Evolutionary conservation across 1,284 basidiomycete species (phyloP), one percentile per base, ranked within the genome.

Genomic region (Ceratobasidium sp.): DNA sequence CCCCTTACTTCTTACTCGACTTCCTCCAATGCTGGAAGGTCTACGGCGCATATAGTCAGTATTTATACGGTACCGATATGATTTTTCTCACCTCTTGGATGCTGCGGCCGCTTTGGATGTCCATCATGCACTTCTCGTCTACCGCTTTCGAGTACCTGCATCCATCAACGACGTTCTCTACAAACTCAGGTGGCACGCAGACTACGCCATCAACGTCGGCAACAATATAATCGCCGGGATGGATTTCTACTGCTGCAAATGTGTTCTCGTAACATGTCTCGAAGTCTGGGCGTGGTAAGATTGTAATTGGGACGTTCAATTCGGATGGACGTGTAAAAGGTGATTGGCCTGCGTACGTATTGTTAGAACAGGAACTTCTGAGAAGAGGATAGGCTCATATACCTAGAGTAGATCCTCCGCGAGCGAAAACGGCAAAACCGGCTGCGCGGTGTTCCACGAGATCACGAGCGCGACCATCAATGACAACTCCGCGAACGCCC

Each of bases 121-220:
- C 96, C 67, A 85, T 84, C 88, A 94, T 88, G 78, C 94, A 95
- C 79, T 85, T 87, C 28, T 86, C 90, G 83, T 98, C 96, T 7
- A 93, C 86, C 68, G 88, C 88, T 77, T 88, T 86, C 10, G 90
- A 92, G 80, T 89, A 88, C 23, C 81, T 80, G 20, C 93, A 94
- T 35, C 90, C 79, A 64, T 89, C 87, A 8, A 91, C 80, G 1
- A 95, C 94, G 78, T 90, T 83, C 20, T 86, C 85, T 13, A 90
- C 86, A 74, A 91, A 80, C 2, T 84, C 85, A 31, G 83, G 85
- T 0, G 94, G 92, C 20, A 98, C 89, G 80, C 92, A 93, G 1
- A 98, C 94, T 0, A 97, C 95, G 0, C 97, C 97, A 82, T 98
- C 94, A 75, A 91, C 88, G 82, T 99, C 97, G 17, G 91, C 96